Base-by-base conservation (phyloP, 441 rosid species). In the Populus hybrid region DNA sequence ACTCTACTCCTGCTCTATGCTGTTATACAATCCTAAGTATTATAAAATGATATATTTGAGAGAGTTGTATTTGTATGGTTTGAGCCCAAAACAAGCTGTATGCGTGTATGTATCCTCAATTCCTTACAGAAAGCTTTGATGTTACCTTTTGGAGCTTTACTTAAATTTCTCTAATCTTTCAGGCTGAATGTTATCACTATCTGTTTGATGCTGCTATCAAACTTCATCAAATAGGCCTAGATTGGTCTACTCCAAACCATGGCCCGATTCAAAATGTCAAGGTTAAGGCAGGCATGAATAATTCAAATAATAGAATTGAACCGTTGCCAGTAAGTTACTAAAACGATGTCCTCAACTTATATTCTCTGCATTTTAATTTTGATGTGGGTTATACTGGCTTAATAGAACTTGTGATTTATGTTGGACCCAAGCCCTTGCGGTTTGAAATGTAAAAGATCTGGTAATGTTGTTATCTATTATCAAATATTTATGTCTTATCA, bases 181-280 rank as follows among this genome's bases (percentile, higher is more conserved):
- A 90, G 99, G 94, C 98, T 70, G 99, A 97, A 81, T 93, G 95
- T 83, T 94, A 97, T 83, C 98, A 94, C 81, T 89, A 97, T 79
- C 89, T 97, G 75, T 97, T 94, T 72, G 98, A 97, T 86, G 97
- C 98, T 84, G 98, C 98, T 8, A 90, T 97, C 81, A 93, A 92
- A 87, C 98, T 94, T 85, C 87, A 88, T 83, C 98, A 94, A 78
- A 70, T 94, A 79, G 97, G 98, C 74, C 78, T 93, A 61, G 97
- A 94, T 81, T 87, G 92, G 87, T 82, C 97, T 76, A 88, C 92
- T 14, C 95, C 97, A 34, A 86, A 83, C 68, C 98, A 94, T 78
- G 98, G 98, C 38, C 91, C 89, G 64, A 83, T 90, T 74, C 87
- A 67, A 68, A 76, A 73, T 77, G 19, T 81, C 76, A 89, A 72